phyloP scores from a whole-genome alignment of 225 moss, liverwort and hornwort genomes.

The Straminergon stramineum region DNA sequence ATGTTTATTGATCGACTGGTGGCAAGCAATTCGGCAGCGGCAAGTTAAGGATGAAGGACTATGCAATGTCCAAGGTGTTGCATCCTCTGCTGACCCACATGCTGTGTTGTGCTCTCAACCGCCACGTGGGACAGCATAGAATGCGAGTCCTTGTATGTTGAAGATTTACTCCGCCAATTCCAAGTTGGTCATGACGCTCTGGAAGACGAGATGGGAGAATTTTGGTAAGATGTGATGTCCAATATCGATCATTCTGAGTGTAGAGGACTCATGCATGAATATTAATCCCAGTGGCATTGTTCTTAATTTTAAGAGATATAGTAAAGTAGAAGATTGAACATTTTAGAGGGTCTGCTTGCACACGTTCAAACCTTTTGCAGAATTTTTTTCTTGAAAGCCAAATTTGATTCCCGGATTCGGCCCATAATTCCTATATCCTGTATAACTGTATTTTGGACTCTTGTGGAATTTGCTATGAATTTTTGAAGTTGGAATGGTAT shows the following conservation, averaged over 20 bases:
- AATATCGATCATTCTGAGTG: neutral
- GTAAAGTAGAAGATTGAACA: too few relatives aligned
- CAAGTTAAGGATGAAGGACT: neutral
- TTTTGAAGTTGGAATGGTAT: neutral
- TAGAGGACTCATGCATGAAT: neutral
- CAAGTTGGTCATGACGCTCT: neutral
- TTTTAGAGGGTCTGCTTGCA: too few relatives aligned
- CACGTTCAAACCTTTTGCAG: neutral
- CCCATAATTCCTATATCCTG: neutral
- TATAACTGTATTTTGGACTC: neutral
- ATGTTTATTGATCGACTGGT: neutral
- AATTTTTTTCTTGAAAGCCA: neutral
- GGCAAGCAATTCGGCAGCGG: neutral
- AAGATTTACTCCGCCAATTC: neutral
- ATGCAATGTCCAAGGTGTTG: slow-evolving; percentile 32
- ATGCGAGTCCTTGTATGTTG: slow-evolving; percentile 50
- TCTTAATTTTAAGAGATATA: neutral
- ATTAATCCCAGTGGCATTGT: neutral
- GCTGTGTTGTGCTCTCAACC: neutral
- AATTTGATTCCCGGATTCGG: neutral
- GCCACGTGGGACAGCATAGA: slow-evolving; percentile 57
- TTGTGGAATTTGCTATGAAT: neutral
- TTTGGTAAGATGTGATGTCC: neutral
- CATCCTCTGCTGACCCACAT: slow-evolving; percentile 59
- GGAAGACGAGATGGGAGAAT: neutral